Conservation (phyloP, 2,329 filamentous ascomycete species). For the Botrytis aclada region DNA sequence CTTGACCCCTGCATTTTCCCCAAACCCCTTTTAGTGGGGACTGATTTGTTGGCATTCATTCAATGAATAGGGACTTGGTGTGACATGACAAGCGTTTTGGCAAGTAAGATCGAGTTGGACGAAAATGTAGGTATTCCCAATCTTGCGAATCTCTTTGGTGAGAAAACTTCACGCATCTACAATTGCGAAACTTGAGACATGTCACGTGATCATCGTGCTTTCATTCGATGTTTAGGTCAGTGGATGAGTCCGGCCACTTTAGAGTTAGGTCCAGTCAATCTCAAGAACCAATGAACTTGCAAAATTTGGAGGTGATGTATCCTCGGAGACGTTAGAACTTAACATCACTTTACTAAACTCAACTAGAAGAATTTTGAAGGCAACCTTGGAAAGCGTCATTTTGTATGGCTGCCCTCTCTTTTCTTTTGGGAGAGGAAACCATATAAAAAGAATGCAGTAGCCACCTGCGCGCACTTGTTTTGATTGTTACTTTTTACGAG, state of each 20-base stretch:
- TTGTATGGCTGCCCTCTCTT: background rate
- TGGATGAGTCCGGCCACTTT: background rate
- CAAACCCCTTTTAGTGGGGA: conserved; percentile 2
- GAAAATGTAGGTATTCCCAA: background rate
- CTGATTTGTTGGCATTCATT: background rate
- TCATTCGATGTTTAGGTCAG: background rate
- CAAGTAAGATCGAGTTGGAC: background rate
- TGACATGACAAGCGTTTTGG: background rate
- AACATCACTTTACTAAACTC: background rate
- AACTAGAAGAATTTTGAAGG: background rate
- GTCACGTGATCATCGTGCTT: background rate
- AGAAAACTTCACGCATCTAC: background rate
- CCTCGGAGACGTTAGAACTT: background rate
- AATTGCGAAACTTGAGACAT: background rate
- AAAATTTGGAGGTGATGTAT: background rate
- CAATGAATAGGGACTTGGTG: background rate
- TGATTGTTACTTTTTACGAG: background rate
- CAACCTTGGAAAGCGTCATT: background rate
- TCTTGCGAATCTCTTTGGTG: background rate
- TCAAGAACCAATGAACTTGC: background rate
- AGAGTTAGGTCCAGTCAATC: background rate
- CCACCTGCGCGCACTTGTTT: background rate
- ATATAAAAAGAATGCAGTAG: background rate
- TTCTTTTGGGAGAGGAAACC: background rate
- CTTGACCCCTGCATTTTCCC: conserved; percentile 9